Base-by-base conservation (phyloP, 75 land plant genomes). In the Cryptomeria japonica region DNA sequence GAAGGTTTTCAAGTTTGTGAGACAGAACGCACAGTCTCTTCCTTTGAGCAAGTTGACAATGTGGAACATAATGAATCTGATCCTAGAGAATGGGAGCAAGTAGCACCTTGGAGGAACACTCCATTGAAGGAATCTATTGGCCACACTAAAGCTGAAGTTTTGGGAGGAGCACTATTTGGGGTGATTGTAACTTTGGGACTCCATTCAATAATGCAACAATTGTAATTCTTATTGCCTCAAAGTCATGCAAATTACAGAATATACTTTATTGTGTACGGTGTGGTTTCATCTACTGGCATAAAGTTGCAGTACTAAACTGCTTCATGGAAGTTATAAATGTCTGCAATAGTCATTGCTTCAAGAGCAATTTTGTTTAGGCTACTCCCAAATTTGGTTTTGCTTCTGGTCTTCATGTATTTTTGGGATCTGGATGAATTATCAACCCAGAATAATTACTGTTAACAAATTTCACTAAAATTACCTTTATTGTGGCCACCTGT, bases 81-180 rank as follows among this genome's bases (percentile, higher is more conserved):
- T 42, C 79, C 91, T 25, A 88, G 87, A 56, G 88, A 91, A 85
- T 82, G 88, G 47, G 85, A 90, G 53, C 46, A 89, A 34, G 78
- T 56, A 72, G 86, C 86, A 86, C 91, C 91, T 28, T 91, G 87
- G 91, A 42, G 85, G 32, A 87, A 89, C 56, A 80, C 91, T 72
- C 93, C 93, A 8, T 86, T 92, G 89, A 93, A 93, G 72, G 93
- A 93, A 86, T 92, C 92, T 34, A 80, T 90, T 44, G 93, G 92
- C 15, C 93, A 92, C 68, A 90, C 92, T 38, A 91, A 93, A 84
- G 22, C 86, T 13, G 92, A 93, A 91, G 93, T 93, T 70, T 49
- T 93, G 38, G 93, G 84, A 18, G 93, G 93, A 47, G 91, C 73
- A 34, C 10, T 86, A 34, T 90, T 89, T 87, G 93, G 93, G 46